Conservation (phyloP, 2,329 filamentous ascomycete genomes). For the Thermothelomyces thermophilus region DNA sequence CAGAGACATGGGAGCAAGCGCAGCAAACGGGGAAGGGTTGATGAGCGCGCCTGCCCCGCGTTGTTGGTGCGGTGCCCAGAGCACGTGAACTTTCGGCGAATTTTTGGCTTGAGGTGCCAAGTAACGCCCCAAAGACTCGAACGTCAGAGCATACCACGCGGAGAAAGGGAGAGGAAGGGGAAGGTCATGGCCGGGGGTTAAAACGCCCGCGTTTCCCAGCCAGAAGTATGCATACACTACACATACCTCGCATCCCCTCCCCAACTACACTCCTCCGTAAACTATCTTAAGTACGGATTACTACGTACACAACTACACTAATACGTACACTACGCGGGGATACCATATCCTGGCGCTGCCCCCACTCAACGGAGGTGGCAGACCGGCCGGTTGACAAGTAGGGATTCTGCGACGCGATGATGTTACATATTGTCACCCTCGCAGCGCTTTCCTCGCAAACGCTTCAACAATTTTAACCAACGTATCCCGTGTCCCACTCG, state of each 20-base stretch:
- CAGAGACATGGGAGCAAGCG: too few species aligned
- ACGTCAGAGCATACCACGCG: not conserved
- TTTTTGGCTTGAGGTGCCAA: not conserved
- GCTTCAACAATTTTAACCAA: too few species aligned
- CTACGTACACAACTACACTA: too few species aligned
- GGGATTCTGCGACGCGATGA: constrained; percentile 8
- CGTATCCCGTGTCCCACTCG: too few species aligned
- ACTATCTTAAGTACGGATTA: too few species aligned
- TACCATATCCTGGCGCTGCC: too few species aligned
- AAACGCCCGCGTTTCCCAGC: constrained; percentile 6
- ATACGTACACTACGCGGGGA: too few species aligned
- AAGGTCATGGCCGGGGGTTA: not conserved
- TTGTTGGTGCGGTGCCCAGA: too few species aligned
- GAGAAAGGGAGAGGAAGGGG: constrained; percentile 1
- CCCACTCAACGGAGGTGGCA: too few species aligned
- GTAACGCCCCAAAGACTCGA: constrained; percentile 17
- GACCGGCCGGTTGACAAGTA: too few species aligned
- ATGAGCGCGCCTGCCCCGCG: too few species aligned
- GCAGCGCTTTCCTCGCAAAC: too few species aligned
- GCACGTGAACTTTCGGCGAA: constrained; percentile 4
- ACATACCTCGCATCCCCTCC: not conserved
- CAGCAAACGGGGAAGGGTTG: constrained; percentile 1
- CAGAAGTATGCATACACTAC: not conserved
- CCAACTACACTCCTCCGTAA: not conserved
- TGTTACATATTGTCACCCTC: not conserved